These are phyloP conservation scores for Penicillium goetzii DNA, from an alignment of 495 filamentous ascomycete genomes.

Conservation along the genomic window DNA sequence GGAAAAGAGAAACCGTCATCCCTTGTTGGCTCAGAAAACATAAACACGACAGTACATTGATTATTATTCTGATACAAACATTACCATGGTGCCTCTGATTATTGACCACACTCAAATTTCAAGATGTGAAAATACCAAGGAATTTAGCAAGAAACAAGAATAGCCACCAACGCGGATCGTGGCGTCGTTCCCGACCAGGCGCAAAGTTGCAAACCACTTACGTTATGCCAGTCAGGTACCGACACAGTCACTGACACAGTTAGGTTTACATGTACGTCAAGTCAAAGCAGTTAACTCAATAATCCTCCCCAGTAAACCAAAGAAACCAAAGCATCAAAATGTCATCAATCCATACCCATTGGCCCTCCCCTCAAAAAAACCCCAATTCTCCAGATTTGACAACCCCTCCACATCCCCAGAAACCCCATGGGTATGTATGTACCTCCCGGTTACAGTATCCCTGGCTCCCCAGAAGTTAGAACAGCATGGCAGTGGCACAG, in stretches of 20 bases:
- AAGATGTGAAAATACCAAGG: constrained; percentile 1
- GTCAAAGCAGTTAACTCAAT: background rate
- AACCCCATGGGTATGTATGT: too few relatives aligned
- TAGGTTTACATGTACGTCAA: background rate
- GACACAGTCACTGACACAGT: background rate
- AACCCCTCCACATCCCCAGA: constrained; percentile 6
- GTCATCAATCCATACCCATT: background rate
- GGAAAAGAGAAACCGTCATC: constrained; percentile 6
- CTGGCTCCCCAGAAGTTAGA: background rate
- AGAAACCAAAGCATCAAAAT: background rate
- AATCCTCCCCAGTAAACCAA: background rate
- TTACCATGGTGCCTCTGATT: background rate
- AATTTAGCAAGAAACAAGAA: constrained; percentile 5
- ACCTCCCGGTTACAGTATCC: too few relatives aligned
- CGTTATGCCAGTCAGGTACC: background rate
- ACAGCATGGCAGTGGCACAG: too few relatives aligned
- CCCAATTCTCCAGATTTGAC: constrained; percentile 5
- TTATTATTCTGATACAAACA: background rate
- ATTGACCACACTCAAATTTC: background rate
- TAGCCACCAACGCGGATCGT: background rate
- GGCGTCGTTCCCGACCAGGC: too few relatives aligned
- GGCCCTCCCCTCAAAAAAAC: background rate
- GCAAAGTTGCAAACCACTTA: constrained; percentile 1
- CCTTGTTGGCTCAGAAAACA: constrained; percentile 9
- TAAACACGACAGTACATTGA: background rate